Base-by-base conservation (phyloP, 2,329 filamentous ascomycete species). In the Mollisia scopiformis region DNA sequence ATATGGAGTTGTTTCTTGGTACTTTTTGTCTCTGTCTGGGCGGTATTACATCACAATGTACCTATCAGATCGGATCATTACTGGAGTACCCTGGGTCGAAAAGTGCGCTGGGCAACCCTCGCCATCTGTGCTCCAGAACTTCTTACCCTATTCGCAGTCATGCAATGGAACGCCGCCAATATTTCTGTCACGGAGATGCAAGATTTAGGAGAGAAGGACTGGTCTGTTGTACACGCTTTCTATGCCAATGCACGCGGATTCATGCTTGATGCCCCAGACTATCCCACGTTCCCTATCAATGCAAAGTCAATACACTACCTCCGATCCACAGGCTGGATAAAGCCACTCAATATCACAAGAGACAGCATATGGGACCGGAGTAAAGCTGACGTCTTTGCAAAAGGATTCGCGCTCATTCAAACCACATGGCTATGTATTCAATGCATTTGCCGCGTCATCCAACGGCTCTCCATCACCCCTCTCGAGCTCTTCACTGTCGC, bases 181-280 rank as follows among this genome's bases (percentile, higher is more conserved):
- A 57, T 64, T 27, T 77, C 74, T 4, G 71, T 77, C 16, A 65
- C 67, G 54, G 67, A 65, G 16, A 68, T 71, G 27, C 41, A 50
- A 13, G 53, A 21, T 3, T 52, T 51, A 11, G 53, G 59, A 2
- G 33, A 50, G 7, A 37, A 41, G 0, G 59, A 71, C 1, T 81
- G 78, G 78, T 77, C 74, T 0, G 67, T 77, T 50, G 72, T 68
- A 11, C 74, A 80, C 53, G 76, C 72, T 1, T 79, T 80, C 62
- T 77, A 73, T 57, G 76, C 72, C 3, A 75, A 79, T 51, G 77
- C 76, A 72, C 77, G 78, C 0, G 77, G 78, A 2, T 74, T 78
- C 55, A 31, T 73, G 0, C 67, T 80, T 1, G 37, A 19, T 7
- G 8, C 8, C 6, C 11, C 37, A 5, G 37, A 39, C 21, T 21